phyloP scores from a whole-genome alignment of 1,139 yeast species.

The Suhomyces bribrorum region DNA sequence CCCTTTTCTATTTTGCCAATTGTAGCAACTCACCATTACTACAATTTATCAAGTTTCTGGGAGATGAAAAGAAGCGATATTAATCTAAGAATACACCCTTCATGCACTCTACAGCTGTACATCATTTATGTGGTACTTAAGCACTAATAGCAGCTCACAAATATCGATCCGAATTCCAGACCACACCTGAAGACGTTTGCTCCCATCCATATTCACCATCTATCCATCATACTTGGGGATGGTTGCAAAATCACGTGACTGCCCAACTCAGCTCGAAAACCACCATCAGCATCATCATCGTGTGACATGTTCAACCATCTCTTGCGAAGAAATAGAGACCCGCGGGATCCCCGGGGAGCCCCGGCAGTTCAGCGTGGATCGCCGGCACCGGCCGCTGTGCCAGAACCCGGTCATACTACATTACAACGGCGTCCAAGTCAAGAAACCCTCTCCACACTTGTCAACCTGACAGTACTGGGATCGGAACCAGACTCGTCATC shows the following conservation, averaged over 20 bases:
- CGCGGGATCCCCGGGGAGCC: neutral
- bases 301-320: conserved; percentile 7
- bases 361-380: neutral
- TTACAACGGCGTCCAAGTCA: conserved; percentile 11
- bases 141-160: no score
- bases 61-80: no score
- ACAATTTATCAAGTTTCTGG: no score
- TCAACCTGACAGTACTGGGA: conserved; percentile 8
- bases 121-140: no score
- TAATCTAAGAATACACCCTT: no score
- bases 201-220: neutral
- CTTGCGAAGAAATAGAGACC: conserved; percentile 6
- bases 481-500: neutral
- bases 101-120: no score
- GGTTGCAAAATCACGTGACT: neutral
- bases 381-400: neutral
- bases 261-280: neutral
- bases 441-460: conserved; percentile 19
- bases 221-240: neutral
- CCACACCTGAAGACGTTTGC: no score
- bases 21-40: no score
- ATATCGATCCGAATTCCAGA: no score
- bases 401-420: neutral
- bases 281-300: neutral
- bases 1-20: no score